A percentile compares a stretch with the other conserved stretches of the same genome.
Evolutionary conservation across 345 rosid genomes (phyloP).

Genomic region (Syzygium aromaticum): DNA sequence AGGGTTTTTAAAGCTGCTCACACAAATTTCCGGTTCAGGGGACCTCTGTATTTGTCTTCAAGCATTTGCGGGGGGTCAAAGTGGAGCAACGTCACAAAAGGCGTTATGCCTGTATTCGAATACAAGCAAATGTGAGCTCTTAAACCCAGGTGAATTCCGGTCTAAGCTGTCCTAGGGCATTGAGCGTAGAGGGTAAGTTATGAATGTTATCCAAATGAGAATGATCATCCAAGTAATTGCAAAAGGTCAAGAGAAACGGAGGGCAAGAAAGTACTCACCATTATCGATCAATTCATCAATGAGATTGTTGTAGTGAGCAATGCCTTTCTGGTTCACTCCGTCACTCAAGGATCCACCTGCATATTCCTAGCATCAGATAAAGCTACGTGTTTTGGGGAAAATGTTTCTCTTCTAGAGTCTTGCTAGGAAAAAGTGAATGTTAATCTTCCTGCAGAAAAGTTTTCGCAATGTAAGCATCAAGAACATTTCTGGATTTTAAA

Average conservation of each 20-base stretch:
- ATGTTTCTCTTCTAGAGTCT: background rate
- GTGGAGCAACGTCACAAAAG: constrained; percentile 27
- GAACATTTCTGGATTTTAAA: background rate
- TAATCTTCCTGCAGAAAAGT: background rate
- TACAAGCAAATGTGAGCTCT: background rate
- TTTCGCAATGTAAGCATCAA: background rate
- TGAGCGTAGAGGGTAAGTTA: background rate
- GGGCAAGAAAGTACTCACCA: background rate
- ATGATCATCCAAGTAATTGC: background rate
- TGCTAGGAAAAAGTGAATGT: background rate
- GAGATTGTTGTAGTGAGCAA: constrained; percentile 24
- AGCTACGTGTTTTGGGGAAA: background rate
- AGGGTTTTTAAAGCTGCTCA: background rate
- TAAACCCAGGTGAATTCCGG: background rate
- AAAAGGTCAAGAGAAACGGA: background rate
- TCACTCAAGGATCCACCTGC: constrained; percentile 27
- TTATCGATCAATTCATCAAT: constrained; percentile 12
- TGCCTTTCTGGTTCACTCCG: constrained; percentile 26
- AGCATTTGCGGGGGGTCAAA: constrained; percentile 29
- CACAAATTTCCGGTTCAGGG: constrained; percentile 24
- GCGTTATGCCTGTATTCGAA: constrained; percentile 19
- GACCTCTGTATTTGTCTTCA: constrained; percentile 26
- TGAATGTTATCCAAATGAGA: background rate
- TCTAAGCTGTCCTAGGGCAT: background rate
- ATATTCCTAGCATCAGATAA: background rate